Conservation (phyloP, 805 yeast species). For the Torulaspora indica region DNA sequence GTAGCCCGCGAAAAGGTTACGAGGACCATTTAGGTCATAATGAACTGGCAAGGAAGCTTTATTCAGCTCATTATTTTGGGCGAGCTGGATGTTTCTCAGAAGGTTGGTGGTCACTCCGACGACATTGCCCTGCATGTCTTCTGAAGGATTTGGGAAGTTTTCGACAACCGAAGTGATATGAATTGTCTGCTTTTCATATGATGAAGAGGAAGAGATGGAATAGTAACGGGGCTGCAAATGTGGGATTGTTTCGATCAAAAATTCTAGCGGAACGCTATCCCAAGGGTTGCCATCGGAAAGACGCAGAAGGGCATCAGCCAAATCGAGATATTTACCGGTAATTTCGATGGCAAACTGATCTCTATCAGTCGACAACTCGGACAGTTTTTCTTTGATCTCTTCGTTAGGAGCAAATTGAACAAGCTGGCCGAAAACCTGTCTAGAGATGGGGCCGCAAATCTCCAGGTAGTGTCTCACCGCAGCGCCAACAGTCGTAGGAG, state of each 20-base stretch:
- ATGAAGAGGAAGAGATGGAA: constrained; percentile 88
- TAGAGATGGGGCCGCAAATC: constrained; percentile 87
- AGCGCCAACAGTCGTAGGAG: constrained; percentile 86
- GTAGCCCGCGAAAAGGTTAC: constrained; percentile 42
- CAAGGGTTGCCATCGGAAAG: constrained; percentile 67
- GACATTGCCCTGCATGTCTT: constrained; percentile 28
- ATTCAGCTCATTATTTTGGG: constrained; percentile 45
- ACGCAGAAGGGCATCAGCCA: constrained; percentile 65
- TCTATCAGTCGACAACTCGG: constrained; percentile 60
- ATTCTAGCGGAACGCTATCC: constrained; percentile 75
- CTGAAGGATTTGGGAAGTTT: constrained; percentile 40
- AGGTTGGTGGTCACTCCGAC: constrained; percentile 89
- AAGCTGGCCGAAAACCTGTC: constrained; percentile 71
- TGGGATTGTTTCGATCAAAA: constrained; percentile 73
- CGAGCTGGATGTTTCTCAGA: constrained; percentile 62
- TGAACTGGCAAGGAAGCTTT: constrained; percentile 40
- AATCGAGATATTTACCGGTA: constrained; percentile 55
- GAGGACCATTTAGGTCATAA: constrained; percentile 83
- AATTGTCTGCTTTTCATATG: constrained; percentile 65
- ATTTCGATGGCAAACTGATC: constrained; percentile 61
- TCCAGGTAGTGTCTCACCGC: constrained; percentile 82
- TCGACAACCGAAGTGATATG: constrained; percentile 94
- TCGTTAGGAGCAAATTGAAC: constrained; percentile 79
- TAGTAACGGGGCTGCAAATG: constrained; percentile 91
- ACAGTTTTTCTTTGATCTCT: constrained; percentile 39